Evolutionary conservation across 768 basidiomycete species (phyloP), one percentile per base, ranked within the genome.

Genomic region (Rhodotorula babjevae): DNA sequence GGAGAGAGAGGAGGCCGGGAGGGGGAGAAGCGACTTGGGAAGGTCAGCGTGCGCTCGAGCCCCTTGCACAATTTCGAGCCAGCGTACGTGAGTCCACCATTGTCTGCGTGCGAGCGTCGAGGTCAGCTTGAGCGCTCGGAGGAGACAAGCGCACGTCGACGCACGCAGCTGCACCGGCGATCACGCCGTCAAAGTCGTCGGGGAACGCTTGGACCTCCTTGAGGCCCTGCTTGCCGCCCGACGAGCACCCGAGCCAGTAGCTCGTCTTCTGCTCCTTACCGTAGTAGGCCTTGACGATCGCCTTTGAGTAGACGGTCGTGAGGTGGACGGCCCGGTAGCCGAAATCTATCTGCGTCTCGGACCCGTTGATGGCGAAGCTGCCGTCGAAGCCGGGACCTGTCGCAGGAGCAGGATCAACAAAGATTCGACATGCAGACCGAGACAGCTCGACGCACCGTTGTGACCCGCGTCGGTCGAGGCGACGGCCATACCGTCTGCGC

Each of bases 161-260:
- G n/a, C n/a, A n/a, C n/a, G n/a, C n/a, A n/a, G n/a, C n/a, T n/a
- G n/a, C n/a, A n/a, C n/a, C n/a, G n/a, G n/a, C n/a, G n/a, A n/a
- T n/a, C n/a, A n/a, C n/a, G n/a, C n/a, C n/a, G n/a, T n/a, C n/a
- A n/a, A n/a, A n/a, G n/a, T n/a, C n/a, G n/a, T n/a, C n/a, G n/a
- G n/a, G n/a, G n/a, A n/a, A n/a, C n/a, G n/a, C n/a, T n/a, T n/a
- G n/a, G n/a, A n/a, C n/a, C n/a, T n/a, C n/a, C n/a, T n/a, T n/a
- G n/a, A n/a, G n/a, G n/a, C n/a, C n/a, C n/a, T n/a, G n/a, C n/a
- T n/a, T n/a, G n/a, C n/a, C n/a, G n/a, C n/a, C 77, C 9, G 61
- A 63, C 0, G 77, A 78, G 68, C 77, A 78, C 23, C 77, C 77
- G 63, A 69, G 46, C 77, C 77, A 78, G 60, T 74, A 74, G 12